Evolutionary conservation across 75 land plant genomes (phyloP), one percentile per base, ranked within the genome.

Genomic region (Cunninghamia lanceolata): DNA sequence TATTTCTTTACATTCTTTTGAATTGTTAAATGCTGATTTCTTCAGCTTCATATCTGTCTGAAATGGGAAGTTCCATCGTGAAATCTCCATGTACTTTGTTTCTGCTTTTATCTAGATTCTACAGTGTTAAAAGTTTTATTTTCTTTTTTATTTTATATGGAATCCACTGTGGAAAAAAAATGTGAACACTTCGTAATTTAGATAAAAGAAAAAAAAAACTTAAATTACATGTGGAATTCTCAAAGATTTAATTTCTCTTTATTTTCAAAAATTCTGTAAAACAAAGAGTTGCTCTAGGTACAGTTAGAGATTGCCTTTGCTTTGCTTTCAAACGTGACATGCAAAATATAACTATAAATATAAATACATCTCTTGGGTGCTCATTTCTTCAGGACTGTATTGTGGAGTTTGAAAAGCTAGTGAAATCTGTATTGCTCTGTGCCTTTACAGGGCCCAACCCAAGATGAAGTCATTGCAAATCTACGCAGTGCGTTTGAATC

Each of bases 391-490:
- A 75, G 40, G 36, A 38, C 42, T 34, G 36, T 17, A 35, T 17
- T 15, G 36, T 1, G 9, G 63, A 56, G 25, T 19, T 56, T 56
- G 21, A 56, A 9, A 30, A 30, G 13, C 74, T 70, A 70, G 30
- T 30, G n/a, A 9, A 70, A 38, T 32, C 38, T 83, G 35, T 53
- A 35, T 34, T 35, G 32, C 21, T 28, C 42, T 28, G 66, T 52
- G 28, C 43, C 6, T 74, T 84, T 95, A 32, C 76, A 98, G 99
- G 99, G 99, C n/a, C 99, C 99, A 74, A 96, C 89, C 75, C 88
- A 91, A 74, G 99, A 98, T 93, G 95, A 90, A 84, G 99, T 98
- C 52, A 91, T 97, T 54, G 89, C 93, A 50, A 94, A 93, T 83
- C 87, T 98, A 75, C 90, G 99, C 35, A 73, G 70, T 88, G 94